A percentile compares a stretch with the other conserved stretches of the same genome.
Conservation (phyloP, 331 rosid species). For the Saraca asoca region DNA sequence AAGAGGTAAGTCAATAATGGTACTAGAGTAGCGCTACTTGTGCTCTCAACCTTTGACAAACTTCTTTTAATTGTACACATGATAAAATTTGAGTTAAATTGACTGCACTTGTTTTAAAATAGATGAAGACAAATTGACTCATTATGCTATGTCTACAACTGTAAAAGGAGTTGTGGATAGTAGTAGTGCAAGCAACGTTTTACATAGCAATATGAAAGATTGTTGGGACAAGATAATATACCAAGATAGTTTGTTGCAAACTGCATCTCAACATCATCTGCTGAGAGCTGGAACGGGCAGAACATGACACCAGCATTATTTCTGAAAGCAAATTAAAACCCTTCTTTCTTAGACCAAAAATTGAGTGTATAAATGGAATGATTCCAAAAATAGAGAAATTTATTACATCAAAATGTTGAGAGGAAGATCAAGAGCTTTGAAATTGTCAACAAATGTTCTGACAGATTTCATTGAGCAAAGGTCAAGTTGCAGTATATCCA, state of each 20-base stretch:
- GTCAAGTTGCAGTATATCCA: slow-evolving; percentile 72
- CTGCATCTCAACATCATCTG: slow-evolving; percentile 81
- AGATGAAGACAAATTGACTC: no score
- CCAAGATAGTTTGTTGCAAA: slow-evolving; percentile 92
- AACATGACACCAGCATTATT: slow-evolving; percentile 98
- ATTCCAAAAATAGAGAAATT: background rate
- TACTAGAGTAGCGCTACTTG: no score
- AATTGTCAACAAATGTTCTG: slow-evolving; percentile 56
- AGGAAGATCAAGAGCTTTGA: slow-evolving; percentile 75
- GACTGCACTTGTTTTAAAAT: no score
- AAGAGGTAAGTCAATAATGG: no score
- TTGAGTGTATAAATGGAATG: background rate
- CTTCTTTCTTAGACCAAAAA: background rate
- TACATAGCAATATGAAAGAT: no score
- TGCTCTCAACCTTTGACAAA: no score
- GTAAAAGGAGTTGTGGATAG: no score
- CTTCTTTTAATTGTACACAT: no score
- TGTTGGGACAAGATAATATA: slow-evolving; percentile 32
- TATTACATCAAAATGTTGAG: slow-evolving; percentile 79
- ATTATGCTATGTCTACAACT: no score
- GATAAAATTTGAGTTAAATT: no score
- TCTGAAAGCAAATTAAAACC: slow-evolving; percentile 46
- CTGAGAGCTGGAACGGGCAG: slow-evolving; percentile 78
- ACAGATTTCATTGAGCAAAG: slow-evolving; percentile 68
- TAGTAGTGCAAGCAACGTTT: no score